Conservation (phyloP, 768 basidiomycete species). For the Trametes meyenii region DNA sequence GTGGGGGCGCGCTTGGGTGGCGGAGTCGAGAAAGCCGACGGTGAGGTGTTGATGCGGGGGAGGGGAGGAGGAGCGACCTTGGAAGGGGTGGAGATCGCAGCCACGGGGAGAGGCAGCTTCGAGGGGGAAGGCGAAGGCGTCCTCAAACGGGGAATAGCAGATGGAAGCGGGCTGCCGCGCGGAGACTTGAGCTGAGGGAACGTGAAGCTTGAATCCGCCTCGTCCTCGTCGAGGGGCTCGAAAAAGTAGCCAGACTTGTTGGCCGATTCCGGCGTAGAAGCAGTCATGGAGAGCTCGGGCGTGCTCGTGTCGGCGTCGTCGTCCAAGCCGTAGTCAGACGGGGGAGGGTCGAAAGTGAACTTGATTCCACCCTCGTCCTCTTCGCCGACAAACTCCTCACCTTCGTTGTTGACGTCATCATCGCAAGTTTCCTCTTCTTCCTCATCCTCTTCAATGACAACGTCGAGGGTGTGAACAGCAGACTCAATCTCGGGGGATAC, state of each 20-base stretch:
- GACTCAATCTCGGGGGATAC: conserved; percentile 37
- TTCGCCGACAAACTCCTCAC: conserved; percentile 60
- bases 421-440: conserved; percentile 44
- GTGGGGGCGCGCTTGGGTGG: conserved; percentile 59
- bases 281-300: conserved; percentile 17
- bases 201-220: conserved; percentile 17
- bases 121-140: conserved; percentile 39
- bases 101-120: conserved; percentile 25
- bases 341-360: conserved; percentile 73
- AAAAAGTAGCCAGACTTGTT: conserved; percentile 12
- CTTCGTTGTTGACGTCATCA: conserved; percentile 34
- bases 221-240: conserved; percentile 23
- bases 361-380: conserved; percentile 66
- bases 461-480: conserved; percentile 39
- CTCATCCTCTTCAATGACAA: conserved; percentile 52
- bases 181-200: conserved; percentile 27
- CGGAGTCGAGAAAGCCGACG: conserved; percentile 47
- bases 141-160: conserved; percentile 53
- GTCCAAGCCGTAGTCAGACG: conserved; percentile 26
- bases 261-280: conserved; percentile 19
- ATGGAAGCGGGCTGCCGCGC: conserved; percentile 39
- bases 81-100: conserved; percentile 34
- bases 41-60: conserved; percentile 27
- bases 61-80: conserved; percentile 35
- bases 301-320: conserved; percentile 18